Percentiles rank a stretch among this genome's conserved stretches.
Conservation (phyloP, 2,329 filamentous ascomycete species). For the Claviceps paspali region DNA sequence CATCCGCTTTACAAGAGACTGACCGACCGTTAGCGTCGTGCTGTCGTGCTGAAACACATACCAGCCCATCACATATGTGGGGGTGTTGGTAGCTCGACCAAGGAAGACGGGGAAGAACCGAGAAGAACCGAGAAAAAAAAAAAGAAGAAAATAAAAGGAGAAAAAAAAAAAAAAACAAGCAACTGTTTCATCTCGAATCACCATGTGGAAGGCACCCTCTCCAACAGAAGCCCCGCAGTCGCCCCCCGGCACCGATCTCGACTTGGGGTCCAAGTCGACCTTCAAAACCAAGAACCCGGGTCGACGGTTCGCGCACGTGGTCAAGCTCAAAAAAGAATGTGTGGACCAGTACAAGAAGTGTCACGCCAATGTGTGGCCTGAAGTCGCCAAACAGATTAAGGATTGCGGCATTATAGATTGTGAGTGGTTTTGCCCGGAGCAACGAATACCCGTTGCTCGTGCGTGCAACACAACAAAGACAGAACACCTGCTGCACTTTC, state of each 20-base stretch:
- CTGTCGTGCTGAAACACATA: too few species aligned
- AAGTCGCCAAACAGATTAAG: constrained; percentile 61
- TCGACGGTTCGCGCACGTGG: constrained; percentile 53
- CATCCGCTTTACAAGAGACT: too few species aligned
- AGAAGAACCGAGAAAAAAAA: too few species aligned
- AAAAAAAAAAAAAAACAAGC: neutral
- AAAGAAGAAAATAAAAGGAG: too few species aligned
- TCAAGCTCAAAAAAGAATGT: constrained; percentile 53
- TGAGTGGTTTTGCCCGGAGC: constrained; percentile 19
- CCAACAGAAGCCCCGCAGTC: constrained; percentile 7
- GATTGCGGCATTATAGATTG: constrained; percentile 62
- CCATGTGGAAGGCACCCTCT: constrained; percentile 13
- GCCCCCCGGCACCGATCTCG: neutral
- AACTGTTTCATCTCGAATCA: neutral
- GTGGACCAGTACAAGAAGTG: constrained; percentile 57
- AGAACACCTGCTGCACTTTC: neutral
- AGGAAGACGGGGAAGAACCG: too few species aligned
- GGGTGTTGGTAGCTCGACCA: too few species aligned
- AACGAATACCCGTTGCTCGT: neutral
- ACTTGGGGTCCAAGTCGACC: constrained; percentile 1
- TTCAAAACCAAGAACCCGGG: constrained; percentile 24
- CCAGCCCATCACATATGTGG: too few species aligned
- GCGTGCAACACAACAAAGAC: neutral
- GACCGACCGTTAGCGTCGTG: too few species aligned
- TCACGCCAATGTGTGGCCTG: constrained; percentile 62